Base-by-base conservation (phyloP, 2,329 filamentous ascomycete genomes). In the Phaeomoniella chlamydospora region DNA sequence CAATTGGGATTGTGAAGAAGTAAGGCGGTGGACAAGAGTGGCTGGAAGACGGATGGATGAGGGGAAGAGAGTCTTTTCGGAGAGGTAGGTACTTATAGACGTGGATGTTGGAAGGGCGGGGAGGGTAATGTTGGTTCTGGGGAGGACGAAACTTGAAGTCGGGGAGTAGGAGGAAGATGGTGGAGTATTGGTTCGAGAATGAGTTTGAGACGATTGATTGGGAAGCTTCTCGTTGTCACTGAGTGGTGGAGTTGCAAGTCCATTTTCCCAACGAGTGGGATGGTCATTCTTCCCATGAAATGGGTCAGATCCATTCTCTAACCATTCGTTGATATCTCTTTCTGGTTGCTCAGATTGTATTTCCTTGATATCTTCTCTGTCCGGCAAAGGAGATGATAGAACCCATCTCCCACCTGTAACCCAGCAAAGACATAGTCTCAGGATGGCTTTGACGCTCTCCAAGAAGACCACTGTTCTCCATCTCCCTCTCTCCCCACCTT, bases 21-120 rank as follows among this genome's bases (percentile, higher is more conserved):
- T 67, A 2, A 69, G 70, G 22, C 76, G 76, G 53, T 92, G 87
- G n/a, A 96, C 67, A 4, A 98, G 71, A 37, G 81, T 78, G 22
- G 80, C 79, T 0, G 90, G 84, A 0, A 88, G 83, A 56, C 94
- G 94, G 64, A 98, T 90, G 53, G 96, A 90, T 59, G 98, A 90
- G 5, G 90, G 85, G 0, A 85, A 94, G 33, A 98, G 69, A 10
- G 96, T 88, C 45, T 92, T 87, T 19, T 80, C 79, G 15, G 93
- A 74, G 3, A 98, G 72, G 56, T 93, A 98, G 31, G 74, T 75
- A 35, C 83, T 84, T 40, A 94, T 87, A 47, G 94, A 84, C 36
- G 77, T 72, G 1, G 80, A 72, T 38, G 80, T 77, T 0, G 90
- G 90, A 12, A 98, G 67, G 33, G 76, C 80, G 1, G 90, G 88